Conservation (phyloP, 352 stramenopile species). For the Globisporangium spinosum region DNA sequence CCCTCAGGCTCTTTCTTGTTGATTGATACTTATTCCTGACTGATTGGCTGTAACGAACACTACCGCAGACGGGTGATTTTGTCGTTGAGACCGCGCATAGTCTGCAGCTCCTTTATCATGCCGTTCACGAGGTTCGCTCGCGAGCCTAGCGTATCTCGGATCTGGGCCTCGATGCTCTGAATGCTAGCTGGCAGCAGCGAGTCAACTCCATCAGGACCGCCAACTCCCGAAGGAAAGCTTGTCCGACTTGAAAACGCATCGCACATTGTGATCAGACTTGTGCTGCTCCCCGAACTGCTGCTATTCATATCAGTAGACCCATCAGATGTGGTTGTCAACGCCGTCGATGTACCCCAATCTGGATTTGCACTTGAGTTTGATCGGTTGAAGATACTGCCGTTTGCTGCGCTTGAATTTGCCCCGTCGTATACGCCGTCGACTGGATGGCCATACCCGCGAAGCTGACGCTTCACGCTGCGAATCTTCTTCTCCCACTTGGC, state of each 20-base stretch:
- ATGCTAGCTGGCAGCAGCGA: constrained; percentile 25
- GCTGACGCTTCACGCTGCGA: constrained; percentile 21
- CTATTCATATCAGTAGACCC: background rate
- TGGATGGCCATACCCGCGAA: constrained; percentile 5
- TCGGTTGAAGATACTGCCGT: background rate
- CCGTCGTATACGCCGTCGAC: background rate
- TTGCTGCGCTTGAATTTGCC: background rate
- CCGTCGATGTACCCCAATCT: background rate
- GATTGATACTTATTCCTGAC: background rate
- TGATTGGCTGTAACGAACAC: background rate
- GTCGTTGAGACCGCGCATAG: constrained; percentile 24
- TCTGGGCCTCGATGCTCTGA: constrained; percentile 21
- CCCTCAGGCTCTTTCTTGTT: background rate
- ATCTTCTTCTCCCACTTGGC: constrained; percentile 40
- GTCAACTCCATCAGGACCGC: constrained; percentile 11
- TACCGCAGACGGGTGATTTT: constrained; percentile 20
- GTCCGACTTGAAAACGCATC: constrained; percentile 13
- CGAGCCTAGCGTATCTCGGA: constrained; percentile 30
- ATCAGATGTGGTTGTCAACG: background rate
- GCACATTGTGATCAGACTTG: constrained; percentile 24
- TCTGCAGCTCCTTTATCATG: constrained; percentile 28
- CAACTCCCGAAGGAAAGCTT: background rate
- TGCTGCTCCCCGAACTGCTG: constrained; percentile 26
- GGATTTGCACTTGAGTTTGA: background rate
- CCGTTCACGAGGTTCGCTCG: constrained; percentile 27